Base-by-base conservation (phyloP, 495 filamentous ascomycete species). In the Immersiella caudata region DNA sequence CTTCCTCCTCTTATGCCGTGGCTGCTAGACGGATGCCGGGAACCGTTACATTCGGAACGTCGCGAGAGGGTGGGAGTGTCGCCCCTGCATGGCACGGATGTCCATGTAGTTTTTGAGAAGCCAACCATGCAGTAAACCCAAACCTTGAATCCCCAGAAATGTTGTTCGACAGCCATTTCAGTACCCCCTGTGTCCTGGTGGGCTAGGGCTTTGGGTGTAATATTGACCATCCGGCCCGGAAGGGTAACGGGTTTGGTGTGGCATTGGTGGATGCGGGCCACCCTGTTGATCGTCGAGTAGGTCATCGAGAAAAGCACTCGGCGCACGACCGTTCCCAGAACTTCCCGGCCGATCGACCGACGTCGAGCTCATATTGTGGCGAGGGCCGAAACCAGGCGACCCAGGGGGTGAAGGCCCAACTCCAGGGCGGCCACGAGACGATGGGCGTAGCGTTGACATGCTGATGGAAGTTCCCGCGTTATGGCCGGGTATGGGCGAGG, bases 271-370 rank as follows among this genome's bases (percentile, higher is more conserved):
- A 22, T n/a, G 55, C 46, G 61, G 22, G 14, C 63, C 63, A 8
- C 77, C 75, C 8, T 75, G 74, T 55, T 80, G 75, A 33, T 84
- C 83, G 62, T 94, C 93, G 74, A 99, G 91, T 65, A 99, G 72
- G 81, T 98, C 95, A 66, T 99, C 94, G 51, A 99, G 78, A 74
- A 94, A 97, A 51, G 94, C 91, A 78, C 93, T 97, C 12, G 95
- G 95, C 27, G 93, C 92, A 50, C 95, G 83, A 46, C 87, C 88
- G 54, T 33, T 33, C 4, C 51, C 51, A 14, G 25, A n/a, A 22
- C 88, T 87, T 22, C 85, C 83, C n/a, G 89, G 85, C 24, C 86
- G 76, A 72, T 90, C 91, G 65, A 95, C 72, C 40, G 85, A 90
- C 73, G 88, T 95, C 24, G 84, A 86, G 67, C 90, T 94, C 29